Evolutionary conservation across 2,329 filamentous ascomycete species (phyloP).

Genomic region (Paraconiothyrium sp.): DNA sequence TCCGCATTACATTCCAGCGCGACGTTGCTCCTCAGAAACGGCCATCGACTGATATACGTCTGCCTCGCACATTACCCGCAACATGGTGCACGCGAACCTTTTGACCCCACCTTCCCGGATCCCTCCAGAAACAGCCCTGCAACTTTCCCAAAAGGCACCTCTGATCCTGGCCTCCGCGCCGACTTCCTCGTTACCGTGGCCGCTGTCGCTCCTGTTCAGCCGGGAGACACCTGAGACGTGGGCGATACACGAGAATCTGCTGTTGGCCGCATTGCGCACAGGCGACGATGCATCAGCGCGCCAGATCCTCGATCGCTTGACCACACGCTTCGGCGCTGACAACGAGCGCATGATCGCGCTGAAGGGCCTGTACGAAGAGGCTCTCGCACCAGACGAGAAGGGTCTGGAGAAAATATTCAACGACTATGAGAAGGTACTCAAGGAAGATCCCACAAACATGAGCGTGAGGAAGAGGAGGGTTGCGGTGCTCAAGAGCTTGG

Average conservation of each 20-base stretch:
- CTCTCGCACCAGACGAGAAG: constrained; percentile 72
- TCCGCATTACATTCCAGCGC: background rate
- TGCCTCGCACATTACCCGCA: background rate
- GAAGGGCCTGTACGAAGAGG: constrained; percentile 84
- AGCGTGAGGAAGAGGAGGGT: constrained; percentile 85
- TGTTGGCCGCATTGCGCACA: constrained; percentile 83
- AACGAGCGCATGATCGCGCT: constrained; percentile 91
- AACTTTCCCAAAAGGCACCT: constrained; percentile 59
- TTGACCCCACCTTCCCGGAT: constrained; percentile 53
- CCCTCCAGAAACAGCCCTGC: constrained; percentile 52
- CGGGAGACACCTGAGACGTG: constrained; percentile 82
- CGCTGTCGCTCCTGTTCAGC: constrained; percentile 60
- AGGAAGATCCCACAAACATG: constrained; percentile 79
- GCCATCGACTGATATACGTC: background rate
- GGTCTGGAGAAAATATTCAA: constrained; percentile 75
- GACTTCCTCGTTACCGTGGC: constrained; percentile 58
- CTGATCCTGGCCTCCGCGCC: constrained; percentile 50
- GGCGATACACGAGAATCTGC: constrained; percentile 85
- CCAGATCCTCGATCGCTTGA: constrained; percentile 77
- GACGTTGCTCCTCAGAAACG: background rate
- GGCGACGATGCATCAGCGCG: constrained; percentile 83
- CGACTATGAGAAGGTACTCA: constrained; percentile 79
- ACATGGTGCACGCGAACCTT: constrained; percentile 48
- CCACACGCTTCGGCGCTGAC: constrained; percentile 78
- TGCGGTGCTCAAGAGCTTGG: constrained; percentile 79